phyloP scores from a whole-genome alignment of 2,329 filamentous ascomycete species.

The Nothopassalora personata region DNA sequence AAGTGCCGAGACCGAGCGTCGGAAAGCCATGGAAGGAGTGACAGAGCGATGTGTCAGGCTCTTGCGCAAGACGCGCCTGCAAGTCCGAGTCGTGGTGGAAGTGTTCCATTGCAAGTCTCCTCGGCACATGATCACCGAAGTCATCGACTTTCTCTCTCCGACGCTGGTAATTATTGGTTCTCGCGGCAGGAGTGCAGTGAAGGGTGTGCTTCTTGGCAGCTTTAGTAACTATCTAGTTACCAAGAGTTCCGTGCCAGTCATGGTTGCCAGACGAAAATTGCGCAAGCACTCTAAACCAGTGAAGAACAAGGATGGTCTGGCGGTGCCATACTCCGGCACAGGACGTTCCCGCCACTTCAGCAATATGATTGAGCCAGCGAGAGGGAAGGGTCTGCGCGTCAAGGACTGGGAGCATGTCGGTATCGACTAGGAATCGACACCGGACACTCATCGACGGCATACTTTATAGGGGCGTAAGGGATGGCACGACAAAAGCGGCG shows the following conservation, averaged over 20 bases:
- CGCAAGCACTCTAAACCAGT: conserved; percentile 65
- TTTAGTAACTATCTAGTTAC: conserved; percentile 97
- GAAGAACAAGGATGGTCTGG: conserved; percentile 29
- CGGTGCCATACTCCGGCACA: conserved; percentile 29
- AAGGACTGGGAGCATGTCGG: conserved; percentile 33
- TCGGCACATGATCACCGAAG: conserved; percentile 91
- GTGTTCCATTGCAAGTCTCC: conserved; percentile 98
- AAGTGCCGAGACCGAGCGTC: conserved; percentile 68
- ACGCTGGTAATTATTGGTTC: conserved; percentile 92
- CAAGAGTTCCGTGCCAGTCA: conserved; percentile 93
- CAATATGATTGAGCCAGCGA: conserved; percentile 33
- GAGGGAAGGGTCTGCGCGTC: conserved; percentile 28
- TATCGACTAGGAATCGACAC: conserved; percentile 24
- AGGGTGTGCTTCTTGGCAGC: conserved; percentile 89
- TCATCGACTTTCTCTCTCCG: conserved; percentile 87
- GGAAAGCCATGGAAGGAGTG: conserved; percentile 74
- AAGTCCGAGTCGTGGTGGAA: conserved; percentile 90
- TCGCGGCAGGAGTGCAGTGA: conserved; percentile 82
- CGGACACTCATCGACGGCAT: background rate
- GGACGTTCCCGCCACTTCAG: conserved; percentile 28
- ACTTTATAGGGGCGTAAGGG: too few species aligned
- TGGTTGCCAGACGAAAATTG: conserved; percentile 90
- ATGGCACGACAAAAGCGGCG: too few species aligned
- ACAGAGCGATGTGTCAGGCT: conserved; percentile 79
- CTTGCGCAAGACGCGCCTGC: conserved; percentile 81